Base-by-base conservation (phyloP, 2,329 filamentous ascomycete genomes). In the Xylaria sp. region DNA sequence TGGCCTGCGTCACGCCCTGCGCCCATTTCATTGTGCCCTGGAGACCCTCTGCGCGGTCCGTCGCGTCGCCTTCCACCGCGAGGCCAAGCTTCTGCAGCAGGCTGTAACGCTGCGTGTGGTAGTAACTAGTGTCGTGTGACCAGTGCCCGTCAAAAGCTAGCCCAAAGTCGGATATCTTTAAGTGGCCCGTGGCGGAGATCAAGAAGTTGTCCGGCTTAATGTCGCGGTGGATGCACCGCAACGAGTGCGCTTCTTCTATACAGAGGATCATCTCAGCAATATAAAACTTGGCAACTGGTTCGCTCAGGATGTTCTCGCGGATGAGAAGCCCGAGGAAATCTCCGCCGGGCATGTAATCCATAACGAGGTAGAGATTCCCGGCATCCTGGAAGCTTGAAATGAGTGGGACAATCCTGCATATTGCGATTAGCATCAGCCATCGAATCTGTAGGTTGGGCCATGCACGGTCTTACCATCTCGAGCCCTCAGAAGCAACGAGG, bases 151-250 rank as follows among this genome's bases (percentile, higher is more conserved):
- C 93, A 77, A 98, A 98, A 0, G 95, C 93, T 45, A 99, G 87
- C 0, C 96, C 95, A 79, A 99, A 99, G 75, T 99, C 96, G 0
- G 94, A 97, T 47, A 98, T 97, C 77, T 97, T 98, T 67, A 98
- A 81, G 78, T 99, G 96, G 0, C 96, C 94, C 19, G 92, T 92
- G 0, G 92, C 88, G 8, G 92, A 93, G 74, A 98, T 94, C 34
- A 98, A 85, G 75, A 99, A 98, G 75, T 99, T 99, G 83, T 98
- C 95, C 0, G 95, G 96, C 79, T 99, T 99, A 78, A 98, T 89
- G 79, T 98, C 96, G 19, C 95, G 91, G 78, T 99, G 96, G 56
- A 99, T 97, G 86, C 94, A 98, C 58, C 88, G 88, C 74, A 98
- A 88, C 12, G 88, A 88, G 82, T 98, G 95, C 0, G 93, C 92